Conservation (phyloP, 768 basidiomycete species). For the Pholiota microspora region DNA sequence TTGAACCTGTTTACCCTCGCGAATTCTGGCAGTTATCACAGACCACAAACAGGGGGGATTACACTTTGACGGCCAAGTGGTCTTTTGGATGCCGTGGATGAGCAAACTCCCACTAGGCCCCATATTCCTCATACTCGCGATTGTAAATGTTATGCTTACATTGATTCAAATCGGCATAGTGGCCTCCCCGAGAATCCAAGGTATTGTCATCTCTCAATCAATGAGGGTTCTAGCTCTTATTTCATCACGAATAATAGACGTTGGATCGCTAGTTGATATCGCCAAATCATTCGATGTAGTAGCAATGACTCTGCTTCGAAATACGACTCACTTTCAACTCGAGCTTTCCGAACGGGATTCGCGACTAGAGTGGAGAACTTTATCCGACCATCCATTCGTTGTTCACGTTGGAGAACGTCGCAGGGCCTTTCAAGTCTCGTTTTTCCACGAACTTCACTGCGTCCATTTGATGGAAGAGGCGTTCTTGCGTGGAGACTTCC, state of each 20-base stretch:
- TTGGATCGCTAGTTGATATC: too few species aligned
- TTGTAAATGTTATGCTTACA: background rate
- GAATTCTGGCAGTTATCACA: too few species aligned
- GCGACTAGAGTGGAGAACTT: constrained; percentile 7
- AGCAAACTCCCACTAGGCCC: too few species aligned
- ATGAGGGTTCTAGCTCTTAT: too few species aligned
- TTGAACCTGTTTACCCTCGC: too few species aligned
- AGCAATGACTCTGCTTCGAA: background rate
- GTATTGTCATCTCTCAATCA: background rate
- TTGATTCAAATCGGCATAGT: background rate
- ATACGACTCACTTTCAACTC: background rate
- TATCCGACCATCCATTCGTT: constrained; percentile 9
- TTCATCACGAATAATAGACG: too few species aligned
- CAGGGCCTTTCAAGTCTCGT: constrained; percentile 19
- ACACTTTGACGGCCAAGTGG: too few species aligned
- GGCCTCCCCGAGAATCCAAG: background rate
- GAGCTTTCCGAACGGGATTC: background rate
- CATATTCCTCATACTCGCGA: background rate
- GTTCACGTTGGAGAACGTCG: constrained; percentile 8
- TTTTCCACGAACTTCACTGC: constrained; percentile 29
- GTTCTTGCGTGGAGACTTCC: constrained; percentile 11
- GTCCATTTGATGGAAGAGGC: constrained; percentile 19
- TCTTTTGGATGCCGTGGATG: too few species aligned
- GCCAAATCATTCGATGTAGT: background rate
- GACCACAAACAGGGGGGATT: too few species aligned